A percentile compares a stretch with the other conserved stretches of the same genome.
These are phyloP conservation scores for Pseudogymnoascus sp. DNA, from an alignment of 2,329 filamentous ascomycete species.

Conservation along the genomic window DNA sequence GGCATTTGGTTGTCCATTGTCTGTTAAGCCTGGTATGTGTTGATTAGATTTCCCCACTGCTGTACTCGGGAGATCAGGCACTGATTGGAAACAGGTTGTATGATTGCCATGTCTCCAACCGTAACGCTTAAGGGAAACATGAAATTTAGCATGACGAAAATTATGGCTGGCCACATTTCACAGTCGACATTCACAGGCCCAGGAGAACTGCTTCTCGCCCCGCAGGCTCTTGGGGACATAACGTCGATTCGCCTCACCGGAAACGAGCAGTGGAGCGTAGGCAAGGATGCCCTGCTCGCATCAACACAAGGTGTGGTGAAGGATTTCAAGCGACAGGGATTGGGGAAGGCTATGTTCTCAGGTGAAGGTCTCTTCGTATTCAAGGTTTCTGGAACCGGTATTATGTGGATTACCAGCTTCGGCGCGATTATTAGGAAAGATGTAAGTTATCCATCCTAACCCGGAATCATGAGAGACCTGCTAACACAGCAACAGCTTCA, in stretches of 20 bases:
- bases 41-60: not conserved
- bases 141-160: conserved; percentile 86
- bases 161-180: conserved; percentile 72
- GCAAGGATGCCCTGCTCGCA: conserved; percentile 79
- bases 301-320: conserved; percentile 81
- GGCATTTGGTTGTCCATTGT: conserved; percentile 78
- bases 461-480: not conserved
- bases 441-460: conserved; percentile 43
- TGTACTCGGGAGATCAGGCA: not conserved
- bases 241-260: conserved; percentile 69
- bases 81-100: conserved; percentile 49
- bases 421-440: conserved; percentile 94
- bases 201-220: conserved; percentile 80
- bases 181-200: conserved; percentile 80
- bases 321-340: conserved; percentile 76
- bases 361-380: conserved; percentile 90
- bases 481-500: conserved; percentile 34
- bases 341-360: conserved; percentile 87
- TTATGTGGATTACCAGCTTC: conserved; percentile 87
- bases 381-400: conserved; percentile 70
- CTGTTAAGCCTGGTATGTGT: conserved; percentile 63
- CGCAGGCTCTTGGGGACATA: conserved; percentile 74
- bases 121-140: conserved; percentile 74
- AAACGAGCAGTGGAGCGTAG: conserved; percentile 71
- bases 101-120: conserved; percentile 92